Evolutionary conservation across 495 filamentous ascomycete species (phyloP).

Genomic region (Podospora pseudocomata): DNA sequence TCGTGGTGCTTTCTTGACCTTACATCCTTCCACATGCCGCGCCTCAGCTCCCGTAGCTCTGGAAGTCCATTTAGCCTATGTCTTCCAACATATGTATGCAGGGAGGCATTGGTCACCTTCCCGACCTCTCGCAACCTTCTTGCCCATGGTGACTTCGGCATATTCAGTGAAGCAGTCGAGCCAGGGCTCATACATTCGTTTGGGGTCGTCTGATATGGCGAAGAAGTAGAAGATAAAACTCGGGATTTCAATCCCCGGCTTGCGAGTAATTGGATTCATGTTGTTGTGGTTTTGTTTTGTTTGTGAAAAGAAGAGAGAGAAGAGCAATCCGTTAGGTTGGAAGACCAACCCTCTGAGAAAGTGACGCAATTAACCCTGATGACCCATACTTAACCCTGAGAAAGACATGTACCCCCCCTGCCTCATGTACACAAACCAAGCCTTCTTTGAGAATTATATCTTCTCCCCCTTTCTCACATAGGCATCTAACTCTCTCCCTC

Average conservation of each 20-base stretch:
- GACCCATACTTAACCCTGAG: no score
- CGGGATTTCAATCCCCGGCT: constrained; percentile 15
- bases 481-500: no score
- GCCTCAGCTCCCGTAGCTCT: constrained; percentile 26
- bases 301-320: neutral
- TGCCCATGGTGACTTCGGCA: constrained; percentile 35
- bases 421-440: no score
- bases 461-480: no score
- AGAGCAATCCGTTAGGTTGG: neutral
- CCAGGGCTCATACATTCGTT: constrained; percentile 37
- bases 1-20: constrained; percentile 30
- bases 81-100: neutral
- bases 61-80: neutral
- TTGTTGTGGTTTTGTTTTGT: neutral
- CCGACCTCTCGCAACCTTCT: constrained; percentile 27
- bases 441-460: no score
- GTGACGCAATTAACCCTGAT: no score
- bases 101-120: constrained; percentile 26
- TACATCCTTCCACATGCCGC: constrained; percentile 30
- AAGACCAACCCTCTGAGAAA: no score
- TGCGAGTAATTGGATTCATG: neutral
- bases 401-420: no score
- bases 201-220: constrained; percentile 35
- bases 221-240: constrained; percentile 38
- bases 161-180: constrained; percentile 33